Evolutionary conservation across 805 yeast species (phyloP).

Genomic region (Candida broadrunensis): DNA sequence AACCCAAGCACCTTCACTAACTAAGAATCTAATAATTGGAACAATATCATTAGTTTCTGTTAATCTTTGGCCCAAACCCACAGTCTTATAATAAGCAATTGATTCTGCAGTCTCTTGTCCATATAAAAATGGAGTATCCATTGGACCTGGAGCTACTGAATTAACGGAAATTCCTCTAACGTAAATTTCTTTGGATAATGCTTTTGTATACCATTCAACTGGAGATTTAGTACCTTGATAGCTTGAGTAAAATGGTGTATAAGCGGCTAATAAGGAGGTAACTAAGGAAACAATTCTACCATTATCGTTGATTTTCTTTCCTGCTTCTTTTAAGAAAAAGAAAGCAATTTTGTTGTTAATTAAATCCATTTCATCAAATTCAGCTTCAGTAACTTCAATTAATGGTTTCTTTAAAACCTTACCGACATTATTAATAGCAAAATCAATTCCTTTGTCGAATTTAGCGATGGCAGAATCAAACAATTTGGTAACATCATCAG

Average conservation of each 20-base stretch:
- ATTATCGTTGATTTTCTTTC: conserved; percentile 44
- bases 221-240: conserved; percentile 60
- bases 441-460: conserved; percentile 50
- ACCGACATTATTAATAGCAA: conserved; percentile 69
- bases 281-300: conserved; percentile 59
- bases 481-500: conserved; percentile 39
- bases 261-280: conserved; percentile 66
- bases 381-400: conserved; percentile 49
- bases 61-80: conserved; percentile 46
- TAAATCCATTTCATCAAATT: conserved; percentile 52
- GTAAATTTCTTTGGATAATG: conserved; percentile 54
- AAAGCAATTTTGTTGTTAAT: conserved; percentile 61
- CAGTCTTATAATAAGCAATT: conserved; percentile 54
- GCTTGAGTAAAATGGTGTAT: conserved; percentile 48
- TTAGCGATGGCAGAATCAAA: conserved; percentile 43
- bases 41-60: conserved; percentile 61
- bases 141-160: conserved; percentile 64
- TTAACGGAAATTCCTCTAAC: conserved; percentile 47
- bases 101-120: conserved; percentile 55
- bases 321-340: conserved; percentile 58
- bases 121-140: conserved; percentile 65
- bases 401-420: conserved; percentile 62
- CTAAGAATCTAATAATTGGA: conserved; percentile 59
- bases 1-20: conserved; percentile 65
- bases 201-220: conserved; percentile 51